phyloP scores from a whole-genome alignment of 169 alveolate genomes.

The Plasmodium falciparum region DNA sequence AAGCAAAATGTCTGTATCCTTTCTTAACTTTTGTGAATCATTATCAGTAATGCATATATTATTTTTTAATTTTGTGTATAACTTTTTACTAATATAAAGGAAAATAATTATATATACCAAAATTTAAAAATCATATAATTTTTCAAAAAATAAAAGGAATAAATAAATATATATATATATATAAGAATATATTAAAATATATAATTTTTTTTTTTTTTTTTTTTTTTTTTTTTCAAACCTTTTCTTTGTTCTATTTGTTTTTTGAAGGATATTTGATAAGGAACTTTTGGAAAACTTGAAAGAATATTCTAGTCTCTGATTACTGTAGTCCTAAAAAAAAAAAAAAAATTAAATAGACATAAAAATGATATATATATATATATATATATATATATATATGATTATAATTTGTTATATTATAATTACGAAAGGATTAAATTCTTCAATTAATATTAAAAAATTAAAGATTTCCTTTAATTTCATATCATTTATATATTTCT shows the following conservation, averaged over 20 bases:
- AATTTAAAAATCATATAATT: neutral
- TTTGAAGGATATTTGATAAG: neutral
- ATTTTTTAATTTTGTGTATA: neutral
- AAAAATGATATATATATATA: too few species aligned
- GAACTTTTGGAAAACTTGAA: slow-evolving; percentile 32
- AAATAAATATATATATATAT: neutral
- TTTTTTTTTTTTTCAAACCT: slow-evolving; percentile 8
- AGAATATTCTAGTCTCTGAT: slow-evolving; percentile 57
- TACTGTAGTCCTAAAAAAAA: slow-evolving; percentile 55
- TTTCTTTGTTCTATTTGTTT: neutral
- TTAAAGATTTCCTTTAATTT: slow-evolving; percentile 42
- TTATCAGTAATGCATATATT: neutral
- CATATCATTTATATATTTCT: neutral
- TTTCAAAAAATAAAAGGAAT: neutral
- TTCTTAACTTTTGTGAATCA: neutral
- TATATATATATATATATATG: neutral
- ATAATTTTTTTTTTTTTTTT: slow-evolving; percentile 10
- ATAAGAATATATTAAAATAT: neutral
- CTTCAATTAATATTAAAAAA: slow-evolving; percentile 60
- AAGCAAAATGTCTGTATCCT: neutral
- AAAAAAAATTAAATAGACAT: neutral
- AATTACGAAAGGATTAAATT: slow-evolving; percentile 67
- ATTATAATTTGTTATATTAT: neutral
- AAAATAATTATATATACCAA: neutral
- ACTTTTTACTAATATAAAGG: neutral